Evolutionary conservation across 306 rosid genomes (phyloP), one percentile per base, ranked within the genome.

Genomic region (Dryas octopetala): DNA sequence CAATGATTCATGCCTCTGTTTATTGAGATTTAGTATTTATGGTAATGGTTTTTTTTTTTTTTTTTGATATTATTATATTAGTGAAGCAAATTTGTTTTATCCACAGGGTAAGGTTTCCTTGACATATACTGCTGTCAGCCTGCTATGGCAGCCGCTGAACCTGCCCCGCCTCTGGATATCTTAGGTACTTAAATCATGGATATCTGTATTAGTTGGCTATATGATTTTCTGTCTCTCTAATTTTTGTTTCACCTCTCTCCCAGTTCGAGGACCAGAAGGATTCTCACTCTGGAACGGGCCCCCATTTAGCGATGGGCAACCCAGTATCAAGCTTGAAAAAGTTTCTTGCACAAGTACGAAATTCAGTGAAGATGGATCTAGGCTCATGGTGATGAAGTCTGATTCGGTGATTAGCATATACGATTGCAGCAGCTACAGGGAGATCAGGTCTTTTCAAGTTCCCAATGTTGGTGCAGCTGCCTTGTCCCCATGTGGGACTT

Each of bases 211-310:
- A 14, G 41, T 10, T 8, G 9, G 17, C 26, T 70, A n/a, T 55
- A 5, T 49, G 12, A 73, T 75, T 2, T 44, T 73, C 51, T 59
- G 5, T 64, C 23, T 75, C 3, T 46, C 38, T 69, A 45, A 58
- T 64, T 16, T 5, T 70, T 43, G 17, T 41, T 64, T 66, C 23
- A 32, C 64, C 26, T 83, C 62, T 68, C 66, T 78, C 26, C 43
- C 75, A 91, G 98, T 94, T 81, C 90, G 95, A 64, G 85, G 80
- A 48, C 92, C 94, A 0, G 98, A 91, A 62, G 88, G 89, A 23
- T 85, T 75, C 74, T 94, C 88, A 4, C 74, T 91, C 84, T 94
- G 97, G 98, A 89, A 84, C 2, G 98, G 98, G 2, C 97, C 95
- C 0, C 96, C 96, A 7, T 91, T 90, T 51, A 51, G 53, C 74